Base-by-base conservation (phyloP, 2,329 filamentous ascomycete species). In the Nannizzia gypsea region DNA sequence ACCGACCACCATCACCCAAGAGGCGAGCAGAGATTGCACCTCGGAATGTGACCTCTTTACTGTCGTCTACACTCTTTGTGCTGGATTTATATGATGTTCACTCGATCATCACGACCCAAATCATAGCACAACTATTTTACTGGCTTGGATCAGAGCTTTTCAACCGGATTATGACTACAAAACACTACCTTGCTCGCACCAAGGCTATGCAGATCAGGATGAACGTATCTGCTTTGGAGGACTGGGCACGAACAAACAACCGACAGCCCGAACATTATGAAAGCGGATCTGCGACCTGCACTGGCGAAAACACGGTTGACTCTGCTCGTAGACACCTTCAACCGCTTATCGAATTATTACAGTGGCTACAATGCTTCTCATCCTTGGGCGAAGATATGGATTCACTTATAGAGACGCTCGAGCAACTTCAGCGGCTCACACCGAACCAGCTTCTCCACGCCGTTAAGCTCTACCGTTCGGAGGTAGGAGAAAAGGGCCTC, bases 141-240 rank as follows among this genome's bases (percentile, higher is more conserved):
- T 99, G 93, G 93, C 81, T 99, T 15, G 89, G 91, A 5, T 89
- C 92, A 0, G 93, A 99, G 74, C 83, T 97, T 6, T 99, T 99
- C 77, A 99, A 99, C 73, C 87, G 92, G 61, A 89, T 99, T 72
- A 96, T 99, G 89, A 92, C 89, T 31, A 96, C 95, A 69, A 84
- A 90, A 64, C 91, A 92, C 71, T 99, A 96, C 69, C 80, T 99
- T 8, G 92, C 93, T 4, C 83, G 93, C 58, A 99, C 93, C 17
- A 99, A 99, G 73, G 93, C 93, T 2, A 99, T 99, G 93, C 93
- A 99, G 72, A 97, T 99, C 67, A 89, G 93, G 65, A 97, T 99
- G 91, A 99, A 99, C 71, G 85, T 99, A 5, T 97, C 93, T 0
- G 87, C 86, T 6, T 78, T 99, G 20, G 93, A 99, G 72, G 93